Evolutionary conservation across 2,329 filamentous ascomycete genomes (phyloP), one percentile per base, ranked within the genome.

Genomic region (Colletotrichum sidae): DNA sequence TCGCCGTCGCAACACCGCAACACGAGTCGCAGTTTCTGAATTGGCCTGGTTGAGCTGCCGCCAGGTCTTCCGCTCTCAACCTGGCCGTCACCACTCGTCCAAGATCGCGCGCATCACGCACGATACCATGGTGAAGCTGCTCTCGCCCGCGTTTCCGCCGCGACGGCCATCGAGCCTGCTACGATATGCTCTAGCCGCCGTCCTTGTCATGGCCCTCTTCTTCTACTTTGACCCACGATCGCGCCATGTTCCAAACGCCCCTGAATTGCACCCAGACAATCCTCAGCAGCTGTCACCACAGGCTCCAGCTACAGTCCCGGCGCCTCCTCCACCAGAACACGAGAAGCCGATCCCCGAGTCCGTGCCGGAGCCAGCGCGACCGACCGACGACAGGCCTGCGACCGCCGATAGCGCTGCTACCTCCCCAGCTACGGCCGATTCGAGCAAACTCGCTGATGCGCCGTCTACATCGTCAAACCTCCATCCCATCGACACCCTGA

Each of bases 151-250:
- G 38, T 81, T 83, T 62, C 78, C 79, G 45, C 78, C 79, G 60
- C 77, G 80, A 63, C 78, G 81, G 58, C 78, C 76, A 8, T 80
- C 80, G 54, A 78, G 81, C 59, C 79, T 83, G 56, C 88, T 92
- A 60, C 83, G 89, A 57, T 85, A 86, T 72, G 90, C 91, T 70
- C 82, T 92, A 2, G 76, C 83, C 38, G 78, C 85, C 17, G 91
- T 90, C 6, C 88, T 92, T 66, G 63, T 89, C 60, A 52, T 77
- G 54, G 68, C 66, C 34, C 62, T 77, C 11, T 68, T 78, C 61
- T 78, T 75, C 64, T 78, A 77, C 71, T 38, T 69, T 67, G 53
- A 68, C 60, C 62, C 57, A 67, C 46, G 63, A 34, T 46, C 60
- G 56, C n/a, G 56, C 47, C 42, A 49, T 58, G 10, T 58, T 61